Evolutionary conservation across 805 yeast genomes (phyloP).

Genomic region (Candida tibetensis): DNA sequence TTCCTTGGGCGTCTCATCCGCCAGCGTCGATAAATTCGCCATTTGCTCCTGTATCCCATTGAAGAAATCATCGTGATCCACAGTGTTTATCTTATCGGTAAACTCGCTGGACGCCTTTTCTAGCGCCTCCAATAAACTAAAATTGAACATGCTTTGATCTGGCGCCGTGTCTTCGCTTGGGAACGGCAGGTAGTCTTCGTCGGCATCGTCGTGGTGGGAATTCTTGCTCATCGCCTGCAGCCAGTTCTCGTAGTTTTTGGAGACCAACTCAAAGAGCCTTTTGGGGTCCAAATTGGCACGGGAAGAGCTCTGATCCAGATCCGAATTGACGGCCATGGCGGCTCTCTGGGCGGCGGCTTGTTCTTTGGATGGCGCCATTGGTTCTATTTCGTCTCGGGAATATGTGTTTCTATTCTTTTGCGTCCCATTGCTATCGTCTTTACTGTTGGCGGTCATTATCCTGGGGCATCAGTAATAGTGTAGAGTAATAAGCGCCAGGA

Average conservation of each 20-base stretch:
- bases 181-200: conserved; percentile 28
- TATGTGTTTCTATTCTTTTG: no score
- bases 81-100: conserved; percentile 10
- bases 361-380: background rate
- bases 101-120: conserved; percentile 25
- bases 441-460: no score
- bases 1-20: background rate
- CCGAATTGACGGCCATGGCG: background rate
- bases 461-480: no score
- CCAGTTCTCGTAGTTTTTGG: conserved; percentile 40
- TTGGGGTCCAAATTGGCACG: conserved; percentile 19
- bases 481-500: no score
- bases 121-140: conserved; percentile 29
- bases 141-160: conserved; percentile 23
- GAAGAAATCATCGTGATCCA: conserved; percentile 11
- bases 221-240: conserved; percentile 29
- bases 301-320: background rate
- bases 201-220: conserved; percentile 18
- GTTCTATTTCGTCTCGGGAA: background rate
- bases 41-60: conserved; percentile 8
- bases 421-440: no score
- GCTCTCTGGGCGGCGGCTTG: background rate
- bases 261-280: conserved; percentile 28
- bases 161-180: conserved; percentile 20
- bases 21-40: background rate